Evolutionary conservation across 805 yeast species (phyloP), one percentile per base, ranked within the genome.

Genomic region (Saturnispora hagleri): DNA sequence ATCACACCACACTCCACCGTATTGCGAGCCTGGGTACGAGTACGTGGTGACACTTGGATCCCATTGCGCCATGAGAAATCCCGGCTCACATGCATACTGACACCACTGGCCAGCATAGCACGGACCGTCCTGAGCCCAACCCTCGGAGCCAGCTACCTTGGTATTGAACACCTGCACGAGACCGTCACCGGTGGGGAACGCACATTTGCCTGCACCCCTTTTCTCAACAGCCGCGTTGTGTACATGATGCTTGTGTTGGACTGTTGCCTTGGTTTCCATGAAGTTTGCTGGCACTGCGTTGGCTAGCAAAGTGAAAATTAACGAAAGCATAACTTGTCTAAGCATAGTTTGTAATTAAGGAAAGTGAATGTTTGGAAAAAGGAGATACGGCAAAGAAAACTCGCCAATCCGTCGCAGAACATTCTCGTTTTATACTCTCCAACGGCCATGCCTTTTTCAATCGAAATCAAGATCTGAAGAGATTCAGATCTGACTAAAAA

Each of bases 1-100:
- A 62, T 85, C 78, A 72, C 97, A 89, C 69, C 78, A 78, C 51
- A 89, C 67, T 10, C 96, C 97, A 60, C 97, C 97, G 61, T 86
- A 70, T 71, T 79, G 82, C 3, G 95, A 86, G 38, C 79, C 75
- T 22, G 96, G 95, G 64, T 84, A 85, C 6, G 82, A 59, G 70
- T 88, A 89, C 10, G 80, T 57, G n/a, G 86, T 86, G 36, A 82
- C 84, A 4, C 65, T 55, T 4, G 89, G 81, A 62, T 89, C 93
- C 96, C 96, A 89, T 68, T 89, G 97, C 31, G 82, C 86, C 84
- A 84, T 82, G 51, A 89, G 67, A 66, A 86, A 79, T 53, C 97
- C 97, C 41, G 96, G 86, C 17, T 89, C 81, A 65, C 97, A 89
- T 17, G 96, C 96, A 66, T 84, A 89, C 31, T 95, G 96, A 68